Percentiles rank a stretch among this genome's conserved stretches.
Conservation (phyloP, 805 yeast species). For the Diddensiella caesifluorescens region DNA sequence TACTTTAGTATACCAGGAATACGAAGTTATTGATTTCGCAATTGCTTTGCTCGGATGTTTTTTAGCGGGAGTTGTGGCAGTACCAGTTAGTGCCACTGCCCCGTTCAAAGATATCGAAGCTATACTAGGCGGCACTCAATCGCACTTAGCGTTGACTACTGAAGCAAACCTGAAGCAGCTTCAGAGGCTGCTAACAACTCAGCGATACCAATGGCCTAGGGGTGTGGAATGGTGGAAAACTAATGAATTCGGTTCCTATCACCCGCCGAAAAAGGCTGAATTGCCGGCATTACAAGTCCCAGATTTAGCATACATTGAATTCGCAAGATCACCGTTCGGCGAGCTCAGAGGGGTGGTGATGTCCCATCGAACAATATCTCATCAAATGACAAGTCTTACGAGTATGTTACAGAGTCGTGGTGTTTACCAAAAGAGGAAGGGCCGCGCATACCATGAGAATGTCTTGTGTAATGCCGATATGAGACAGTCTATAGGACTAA, state of each 20-base stretch:
- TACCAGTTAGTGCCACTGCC: conserved; percentile 77
- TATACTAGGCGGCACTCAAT: conserved; percentile 66
- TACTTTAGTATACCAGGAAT: conserved; percentile 72
- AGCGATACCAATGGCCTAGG: conserved; percentile 60
- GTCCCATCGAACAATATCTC: conserved; percentile 80
- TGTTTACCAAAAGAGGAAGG: conserved; percentile 37
- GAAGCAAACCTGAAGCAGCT: conserved; percentile 71
- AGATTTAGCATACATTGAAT: conserved; percentile 90
- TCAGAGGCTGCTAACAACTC: conserved; percentile 52
- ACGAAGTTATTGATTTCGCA: conserved; percentile 79
- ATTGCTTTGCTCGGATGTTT: conserved; percentile 88
- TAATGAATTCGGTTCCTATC: conserved; percentile 74
- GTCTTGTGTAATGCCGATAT: conserved; percentile 62
- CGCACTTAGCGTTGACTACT: conserved; percentile 74
- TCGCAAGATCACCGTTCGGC: conserved; percentile 83
- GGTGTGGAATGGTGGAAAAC: conserved; percentile 77
- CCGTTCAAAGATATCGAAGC: conserved; percentile 64
- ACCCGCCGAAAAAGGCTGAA: conserved; percentile 48
- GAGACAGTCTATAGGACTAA: conserved; percentile 78
- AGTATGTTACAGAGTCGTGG: conserved; percentile 50
- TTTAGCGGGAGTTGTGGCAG: conserved; percentile 89
- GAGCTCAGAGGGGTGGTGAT: conserved; percentile 90
- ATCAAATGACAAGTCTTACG: conserved; percentile 77
- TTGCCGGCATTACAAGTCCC: conserved; percentile 67
- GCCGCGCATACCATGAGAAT: conserved; percentile 35